These are phyloP conservation scores for Lentinus tigrinus DNA, from an alignment of 768 basidiomycete genomes.

Conservation along the genomic window DNA sequence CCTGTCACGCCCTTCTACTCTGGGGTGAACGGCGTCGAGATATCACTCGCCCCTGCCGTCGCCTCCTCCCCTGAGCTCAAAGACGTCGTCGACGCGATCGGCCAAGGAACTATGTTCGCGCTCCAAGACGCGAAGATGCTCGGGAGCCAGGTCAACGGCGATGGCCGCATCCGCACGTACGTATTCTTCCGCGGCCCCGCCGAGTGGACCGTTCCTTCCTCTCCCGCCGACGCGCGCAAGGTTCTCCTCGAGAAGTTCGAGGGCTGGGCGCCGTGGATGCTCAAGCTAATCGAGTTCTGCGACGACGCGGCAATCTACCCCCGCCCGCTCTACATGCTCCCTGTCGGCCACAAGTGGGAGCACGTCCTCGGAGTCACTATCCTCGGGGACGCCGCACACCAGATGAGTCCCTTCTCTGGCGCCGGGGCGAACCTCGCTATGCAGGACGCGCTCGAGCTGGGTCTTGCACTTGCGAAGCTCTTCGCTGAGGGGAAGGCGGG, in stretches of 20 bases:
- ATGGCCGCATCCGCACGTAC: conserved; percentile 19
- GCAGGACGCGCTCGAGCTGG: conserved; percentile 25
- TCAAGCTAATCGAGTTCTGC: conserved; percentile 6
- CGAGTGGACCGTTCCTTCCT: conserved; percentile 6
- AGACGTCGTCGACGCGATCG: conserved; percentile 20
- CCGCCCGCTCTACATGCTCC: conserved; percentile 18
- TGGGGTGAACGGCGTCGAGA: conserved; percentile 24
- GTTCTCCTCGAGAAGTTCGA: not conserved
- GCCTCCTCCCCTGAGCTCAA: not conserved
- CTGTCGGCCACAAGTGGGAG: conserved; percentile 13
- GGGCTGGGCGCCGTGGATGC: conserved; percentile 14
- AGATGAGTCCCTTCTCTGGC: conserved; percentile 37
- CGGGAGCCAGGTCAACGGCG: conserved; percentile 33
- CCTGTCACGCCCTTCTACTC: conserved; percentile 32
- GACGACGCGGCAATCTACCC: conserved; percentile 7
- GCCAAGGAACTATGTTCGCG: conserved; percentile 29
- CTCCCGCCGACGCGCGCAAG: conserved; percentile 8
- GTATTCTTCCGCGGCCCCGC: conserved; percentile 12
- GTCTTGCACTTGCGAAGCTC: conserved; percentile 7
- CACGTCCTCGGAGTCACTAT: conserved; percentile 7
- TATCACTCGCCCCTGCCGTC: conserved; percentile 24
- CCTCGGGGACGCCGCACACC: conserved; percentile 34
- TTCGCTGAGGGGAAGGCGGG: not conserved
- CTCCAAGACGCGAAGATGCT: conserved; percentile 26
- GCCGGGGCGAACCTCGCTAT: conserved; percentile 39